Conservation (phyloP, 139 green algal species). For the Chlorella vulgaris region DNA sequence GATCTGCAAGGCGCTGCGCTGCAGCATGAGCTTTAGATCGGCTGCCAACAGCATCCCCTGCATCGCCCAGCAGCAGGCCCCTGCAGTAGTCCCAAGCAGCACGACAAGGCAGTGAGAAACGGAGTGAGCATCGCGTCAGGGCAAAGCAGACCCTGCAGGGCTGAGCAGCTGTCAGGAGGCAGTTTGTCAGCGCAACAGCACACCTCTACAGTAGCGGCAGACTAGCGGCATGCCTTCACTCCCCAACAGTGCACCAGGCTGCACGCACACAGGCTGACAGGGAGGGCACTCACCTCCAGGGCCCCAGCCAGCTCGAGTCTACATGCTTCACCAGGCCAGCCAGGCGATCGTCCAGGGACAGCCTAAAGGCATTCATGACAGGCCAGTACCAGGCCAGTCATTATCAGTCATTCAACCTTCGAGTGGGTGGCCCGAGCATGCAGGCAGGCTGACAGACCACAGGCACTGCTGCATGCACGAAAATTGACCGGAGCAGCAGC, state of each 20-base stretch:
- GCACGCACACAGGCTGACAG: no score
- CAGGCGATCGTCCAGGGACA: constrained; percentile 65
- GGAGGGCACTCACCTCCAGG: constrained; percentile 59
- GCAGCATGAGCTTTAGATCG: not conserved
- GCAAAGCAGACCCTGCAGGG: not conserved
- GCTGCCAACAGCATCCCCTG: not conserved
- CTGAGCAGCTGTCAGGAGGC: no score
- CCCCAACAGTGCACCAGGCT: not conserved
- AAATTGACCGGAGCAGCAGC: no score
- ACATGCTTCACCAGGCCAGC: constrained; percentile 55
- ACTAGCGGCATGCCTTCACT: not conserved
- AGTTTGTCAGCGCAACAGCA: no score
- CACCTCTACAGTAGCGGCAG: no score
- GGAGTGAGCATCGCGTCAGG: not conserved
- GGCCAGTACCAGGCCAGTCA: no score
- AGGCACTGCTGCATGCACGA: no score
- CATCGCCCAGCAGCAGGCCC: constrained; percentile 8
- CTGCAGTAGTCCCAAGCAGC: not conserved
- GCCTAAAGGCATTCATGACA: not conserved
- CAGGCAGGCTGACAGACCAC: not conserved
- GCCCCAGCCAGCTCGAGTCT: constrained; percentile 65
- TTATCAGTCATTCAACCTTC: no score
- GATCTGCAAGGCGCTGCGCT: not conserved
- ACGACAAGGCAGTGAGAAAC: not conserved
- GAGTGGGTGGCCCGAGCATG: no score